Percentiles rank a stretch among this genome's conserved stretches.
phyloP scores from a whole-genome alignment of 2,329 filamentous ascomycete genomes.

The Aplosporella prunicola region DNA sequence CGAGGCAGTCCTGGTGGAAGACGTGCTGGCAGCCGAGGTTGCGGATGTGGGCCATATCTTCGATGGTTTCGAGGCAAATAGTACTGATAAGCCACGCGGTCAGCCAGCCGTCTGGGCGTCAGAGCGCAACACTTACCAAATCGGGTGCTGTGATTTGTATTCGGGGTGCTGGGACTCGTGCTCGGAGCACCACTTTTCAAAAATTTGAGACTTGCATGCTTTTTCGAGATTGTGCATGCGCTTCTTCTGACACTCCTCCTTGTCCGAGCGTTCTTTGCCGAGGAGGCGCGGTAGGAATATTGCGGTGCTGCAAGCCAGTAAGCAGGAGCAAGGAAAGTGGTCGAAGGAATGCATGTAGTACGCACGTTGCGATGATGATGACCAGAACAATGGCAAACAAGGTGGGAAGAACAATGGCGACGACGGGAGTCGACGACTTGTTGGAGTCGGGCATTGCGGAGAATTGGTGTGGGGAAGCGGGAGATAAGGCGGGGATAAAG shows the following conservation, averaged over 20 bases:
- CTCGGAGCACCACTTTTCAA: slow-evolving; percentile 22
- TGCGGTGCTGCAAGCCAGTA: slow-evolving; percentile 2
- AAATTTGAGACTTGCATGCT: slow-evolving; percentile 23
- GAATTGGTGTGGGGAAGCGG: neutral
- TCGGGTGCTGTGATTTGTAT: slow-evolving; percentile 9
- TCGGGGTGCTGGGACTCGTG: slow-evolving; percentile 7
- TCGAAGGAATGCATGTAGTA: neutral
- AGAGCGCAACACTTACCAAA: slow-evolving; percentile 3
- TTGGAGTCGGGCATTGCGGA: neutral
- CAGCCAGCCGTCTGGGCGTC: neutral
- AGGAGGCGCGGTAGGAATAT: slow-evolving; percentile 6
- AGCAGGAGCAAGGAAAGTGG: neutral
- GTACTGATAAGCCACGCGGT: slow-evolving; percentile 17
- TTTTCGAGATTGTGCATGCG: slow-evolving; percentile 23
- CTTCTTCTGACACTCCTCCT: slow-evolving; percentile 19
- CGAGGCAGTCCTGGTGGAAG: slow-evolving; percentile 28
- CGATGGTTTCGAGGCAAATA: slow-evolving; percentile 29
- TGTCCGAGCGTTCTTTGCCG: slow-evolving; percentile 14
- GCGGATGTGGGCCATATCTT: slow-evolving; percentile 24
- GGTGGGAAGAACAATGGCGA: slow-evolving; percentile 24
- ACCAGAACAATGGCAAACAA: slow-evolving; percentile 24
- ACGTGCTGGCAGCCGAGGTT: slow-evolving; percentile 27
- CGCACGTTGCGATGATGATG: slow-evolving; percentile 23
- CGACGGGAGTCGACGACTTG: neutral
- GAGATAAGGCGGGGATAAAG: neutral